Conservation (phyloP, 1,139 yeast genomes). For the Zygosaccharomyces sapae region DNA sequence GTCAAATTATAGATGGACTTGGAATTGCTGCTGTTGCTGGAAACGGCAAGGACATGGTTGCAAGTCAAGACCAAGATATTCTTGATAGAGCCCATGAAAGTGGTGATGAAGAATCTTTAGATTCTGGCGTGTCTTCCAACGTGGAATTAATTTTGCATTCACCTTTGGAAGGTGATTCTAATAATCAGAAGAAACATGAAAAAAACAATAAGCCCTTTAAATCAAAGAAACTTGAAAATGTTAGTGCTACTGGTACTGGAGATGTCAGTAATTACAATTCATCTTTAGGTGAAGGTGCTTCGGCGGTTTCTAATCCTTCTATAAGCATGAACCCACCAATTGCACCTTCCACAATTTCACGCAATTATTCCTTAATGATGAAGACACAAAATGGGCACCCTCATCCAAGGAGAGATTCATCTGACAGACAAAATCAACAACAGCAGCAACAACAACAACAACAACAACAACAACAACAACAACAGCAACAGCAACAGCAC, state of each 20-base stretch:
- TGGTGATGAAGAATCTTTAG: slow-evolving; percentile 12
- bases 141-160: slow-evolving; percentile 26
- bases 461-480: not conserved
- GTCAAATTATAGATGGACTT: slow-evolving; percentile 8
- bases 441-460: slow-evolving; percentile 5
- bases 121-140: slow-evolving; percentile 20
- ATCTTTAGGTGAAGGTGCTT: slow-evolving; percentile 5
- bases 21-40: slow-evolving; percentile 10
- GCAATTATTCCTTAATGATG: slow-evolving; percentile 12
- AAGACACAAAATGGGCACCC: slow-evolving; percentile 8
- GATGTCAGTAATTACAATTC: not conserved
- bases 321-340: slow-evolving; percentile 21
- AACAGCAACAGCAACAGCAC: slow-evolving; percentile 5
- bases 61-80: not conserved
- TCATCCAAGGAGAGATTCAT: not conserved
- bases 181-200: not conserved
- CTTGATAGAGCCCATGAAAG: slow-evolving; percentile 1
- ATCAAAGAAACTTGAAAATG: not conserved
- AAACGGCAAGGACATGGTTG: not conserved
- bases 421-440: slow-evolving; percentile 5
- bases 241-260: not conserved
- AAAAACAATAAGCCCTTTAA: not conserved
- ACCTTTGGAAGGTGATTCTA: slow-evolving; percentile 10
- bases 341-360: slow-evolving; percentile 20
- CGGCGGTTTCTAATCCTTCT: slow-evolving; percentile 14